phyloP scores from a whole-genome alignment of 495 filamentous ascomycete species.

The Platismatia glauca region DNA sequence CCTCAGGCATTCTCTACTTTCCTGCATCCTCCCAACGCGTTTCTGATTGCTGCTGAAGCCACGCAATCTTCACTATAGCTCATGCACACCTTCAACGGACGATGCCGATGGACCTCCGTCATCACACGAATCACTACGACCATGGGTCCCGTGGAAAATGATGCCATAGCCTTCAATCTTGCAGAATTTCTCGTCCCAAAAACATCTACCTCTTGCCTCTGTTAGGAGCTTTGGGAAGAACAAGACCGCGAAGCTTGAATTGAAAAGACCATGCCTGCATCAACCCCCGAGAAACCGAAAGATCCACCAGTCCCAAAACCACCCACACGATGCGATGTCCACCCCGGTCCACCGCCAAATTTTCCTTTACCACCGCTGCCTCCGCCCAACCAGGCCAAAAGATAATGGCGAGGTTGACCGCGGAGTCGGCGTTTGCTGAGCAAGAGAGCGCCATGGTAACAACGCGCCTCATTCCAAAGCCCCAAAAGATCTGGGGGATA shows the following conservation, averaged over 20 bases:
- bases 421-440: background rate
- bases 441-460: background rate
- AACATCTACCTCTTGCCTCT: background rate
- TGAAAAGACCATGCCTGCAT: background rate
- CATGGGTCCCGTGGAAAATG: background rate
- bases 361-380: background rate
- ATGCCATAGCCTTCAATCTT: background rate
- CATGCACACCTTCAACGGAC: background rate
- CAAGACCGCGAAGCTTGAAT: background rate
- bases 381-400: background rate
- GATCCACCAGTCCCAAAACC: background rate
- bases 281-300: background rate
- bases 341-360: background rate
- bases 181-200: background rate
- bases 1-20: background rate
- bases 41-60: background rate
- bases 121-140: background rate
- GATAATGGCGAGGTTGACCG: background rate
- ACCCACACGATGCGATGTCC: background rate
- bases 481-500: background rate
- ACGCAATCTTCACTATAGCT: background rate
- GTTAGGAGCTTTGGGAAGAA: background rate
- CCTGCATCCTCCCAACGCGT: background rate
- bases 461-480: background rate
- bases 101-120: background rate